Evolutionary conservation across 2,329 filamentous ascomycete species (phyloP), one percentile per base, ranked within the genome.

Genomic region (Penicillium sp.): DNA sequence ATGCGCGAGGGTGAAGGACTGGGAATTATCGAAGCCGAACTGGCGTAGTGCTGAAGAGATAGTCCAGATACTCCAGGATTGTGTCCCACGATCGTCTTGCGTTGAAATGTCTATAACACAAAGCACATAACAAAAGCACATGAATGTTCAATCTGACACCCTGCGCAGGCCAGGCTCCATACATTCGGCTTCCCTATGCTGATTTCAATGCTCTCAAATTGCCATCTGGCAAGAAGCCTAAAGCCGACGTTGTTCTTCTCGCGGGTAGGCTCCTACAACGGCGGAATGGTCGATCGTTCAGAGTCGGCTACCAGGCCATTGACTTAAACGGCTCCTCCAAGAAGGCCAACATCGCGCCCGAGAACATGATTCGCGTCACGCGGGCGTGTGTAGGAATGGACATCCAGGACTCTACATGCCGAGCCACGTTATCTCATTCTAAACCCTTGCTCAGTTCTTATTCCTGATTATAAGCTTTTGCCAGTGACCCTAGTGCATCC

Each of bases 121-220:
- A n/a, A n/a, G n/a, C n/a, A n/a, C n/a, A n/a, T n/a, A n/a, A n/a
- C n/a, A n/a, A n/a, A n/a, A n/a, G n/a, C n/a, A n/a, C n/a, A n/a
- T n/a, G n/a, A n/a, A n/a, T n/a, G n/a, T n/a, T n/a, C n/a, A n/a
- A n/a, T n/a, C n/a, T n/a, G n/a, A n/a, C n/a, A n/a, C n/a, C n/a
- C n/a, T n/a, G n/a, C n/a, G n/a, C 21, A 54, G 54, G 54, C 16
- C 78, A 83, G 56, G 81, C 80, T 2, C 79, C 84, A 56, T 84
- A 80, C 42, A 64, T 84, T 13, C 72, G 79, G 3, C 76, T 84
- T 2, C 81, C 81, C 0, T 84, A 78, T 41, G 81, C 81, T 1
- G 81, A 84, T 54, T 83, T 83, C 64, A 84, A 84, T 44, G 77
- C 77, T 4, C 60, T 85, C 20, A 76, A 76, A 37, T 64, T 86